These are phyloP conservation scores for Eimeria tenella DNA, from an alignment of 169 alveolate species.

Conservation along the genomic window DNA sequence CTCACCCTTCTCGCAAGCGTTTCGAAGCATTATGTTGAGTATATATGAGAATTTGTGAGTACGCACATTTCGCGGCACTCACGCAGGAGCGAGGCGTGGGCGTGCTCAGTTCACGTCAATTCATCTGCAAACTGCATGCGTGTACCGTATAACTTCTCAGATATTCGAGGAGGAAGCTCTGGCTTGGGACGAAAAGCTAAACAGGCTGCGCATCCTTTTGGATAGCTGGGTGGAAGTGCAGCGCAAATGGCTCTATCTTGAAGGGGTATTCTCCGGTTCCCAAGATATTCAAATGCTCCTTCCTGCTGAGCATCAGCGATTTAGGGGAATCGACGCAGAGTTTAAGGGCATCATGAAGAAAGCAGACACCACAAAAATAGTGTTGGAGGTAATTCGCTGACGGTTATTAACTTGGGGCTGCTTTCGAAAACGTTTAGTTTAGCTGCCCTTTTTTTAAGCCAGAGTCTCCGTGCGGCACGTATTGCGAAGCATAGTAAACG, in stretches of 20 bases:
- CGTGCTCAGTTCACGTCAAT: no score
- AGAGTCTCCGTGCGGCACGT: no score
- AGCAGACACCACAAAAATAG: slow-evolving; percentile 82
- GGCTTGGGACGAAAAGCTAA: slow-evolving; percentile 97
- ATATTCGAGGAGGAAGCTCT: slow-evolving; percentile 96
- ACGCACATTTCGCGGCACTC: no score
- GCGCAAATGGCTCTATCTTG: slow-evolving; percentile 98
- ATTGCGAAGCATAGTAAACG: not conserved
- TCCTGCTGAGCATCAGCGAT: slow-evolving; percentile 95
- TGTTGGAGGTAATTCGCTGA: slow-evolving; percentile 46
- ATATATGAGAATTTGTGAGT: no score
- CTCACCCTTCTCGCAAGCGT: no score
- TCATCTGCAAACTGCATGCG: no score
- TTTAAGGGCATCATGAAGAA: slow-evolving; percentile 95
- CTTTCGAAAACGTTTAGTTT: not conserved
- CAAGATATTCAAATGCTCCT: slow-evolving; percentile 97
- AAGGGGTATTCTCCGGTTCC: slow-evolving; percentile 97
- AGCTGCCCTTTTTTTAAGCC: no score
- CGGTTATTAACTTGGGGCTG: not conserved
- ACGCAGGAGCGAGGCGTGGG: no score
- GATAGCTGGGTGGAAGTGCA: slow-evolving; percentile 98
- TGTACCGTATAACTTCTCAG: slow-evolving; percentile 77
- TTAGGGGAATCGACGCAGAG: slow-evolving; percentile 96
- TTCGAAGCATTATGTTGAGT: no score
- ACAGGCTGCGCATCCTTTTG: slow-evolving; percentile 93